Base-by-base conservation (phyloP, 768 basidiomycete species). In the Sistotremastrum suecicum region DNA sequence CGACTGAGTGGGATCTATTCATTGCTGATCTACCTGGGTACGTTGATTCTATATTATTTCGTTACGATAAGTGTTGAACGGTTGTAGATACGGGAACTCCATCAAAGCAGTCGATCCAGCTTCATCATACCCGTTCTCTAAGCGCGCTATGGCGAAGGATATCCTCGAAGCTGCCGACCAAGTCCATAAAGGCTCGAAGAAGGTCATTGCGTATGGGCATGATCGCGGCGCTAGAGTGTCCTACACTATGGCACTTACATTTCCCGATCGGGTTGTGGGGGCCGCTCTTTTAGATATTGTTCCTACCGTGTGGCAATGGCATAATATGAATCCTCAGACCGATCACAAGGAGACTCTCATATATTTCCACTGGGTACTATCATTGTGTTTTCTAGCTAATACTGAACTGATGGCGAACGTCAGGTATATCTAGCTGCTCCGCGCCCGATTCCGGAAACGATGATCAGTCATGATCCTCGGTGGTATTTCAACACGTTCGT, bases 1-100 rank as follows among this genome's bases (percentile, higher is more conserved):
- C 48, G 2, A 4, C 30, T 1, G 39, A 48, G 20, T 55, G 44
- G 40, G 30, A 44, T 12, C 7, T 54, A 34, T 34, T 54, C 29
- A 44, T 56, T 8, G 51, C 53, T 10, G 53, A 56, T 37, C 36
- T 56, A 6, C 55, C 53, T 2, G 50, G 54, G 53, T 54, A n/a
- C 11, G 46, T 32, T 31, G 29, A 5, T 28, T 28, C n/a, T 12
- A 29, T 9, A 6, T 34, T 7, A 5, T 3, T 33, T 48, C 6
- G 5, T 12, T 39, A 20, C 33, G 43, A 6, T 30, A 34, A 20
- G 20, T 43, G 40, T 0, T 12, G 10, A 44, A 44, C 9, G 8
- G n/a, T 11, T 5, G 36, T 34, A 51, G 50, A 10, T 51, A 51
- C 45, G 52, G 52, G 7, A 33, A 48, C 31, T 49, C 48, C 42